Evolutionary conservation across 2,329 filamentous ascomycete species (phyloP).

Genomic region (Ophiostoma novo-ulmi): DNA sequence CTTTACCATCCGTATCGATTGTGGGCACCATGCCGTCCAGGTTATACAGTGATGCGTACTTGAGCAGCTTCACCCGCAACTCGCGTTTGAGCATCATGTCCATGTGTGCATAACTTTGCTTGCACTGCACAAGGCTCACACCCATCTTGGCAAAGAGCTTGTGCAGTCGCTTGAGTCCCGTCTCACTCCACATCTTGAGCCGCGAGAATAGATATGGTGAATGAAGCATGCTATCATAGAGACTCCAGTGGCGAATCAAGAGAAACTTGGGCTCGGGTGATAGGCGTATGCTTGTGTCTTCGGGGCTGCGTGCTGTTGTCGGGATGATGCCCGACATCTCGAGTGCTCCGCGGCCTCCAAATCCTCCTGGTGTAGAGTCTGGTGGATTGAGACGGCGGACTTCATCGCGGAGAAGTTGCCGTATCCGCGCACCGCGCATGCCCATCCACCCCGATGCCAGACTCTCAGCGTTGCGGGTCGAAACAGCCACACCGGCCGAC

Average conservation of each 20-base stretch:
- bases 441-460: conserved; percentile 70
- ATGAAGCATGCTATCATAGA: conserved; percentile 98
- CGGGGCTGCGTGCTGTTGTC: conserved; percentile 79
- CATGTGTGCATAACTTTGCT: conserved; percentile 96
- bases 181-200: conserved; percentile 90
- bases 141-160: conserved; percentile 98
- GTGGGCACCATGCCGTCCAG: conserved; percentile 88
- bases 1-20: conserved; percentile 63
- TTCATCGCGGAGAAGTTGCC: conserved; percentile 84
- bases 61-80: conserved; percentile 70
- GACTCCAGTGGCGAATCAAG: conserved; percentile 89
- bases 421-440: conserved; percentile 74
- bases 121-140: conserved; percentile 86
- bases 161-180: conserved; percentile 79
- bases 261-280: conserved; percentile 92
- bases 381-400: conserved; percentile 88
- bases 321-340: conserved; percentile 79
- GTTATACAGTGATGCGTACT: conserved; percentile 89
- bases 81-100: conserved; percentile 93
- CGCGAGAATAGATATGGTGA: conserved; percentile 89
- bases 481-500: conserved; percentile 68
- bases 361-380: conserved; percentile 39
- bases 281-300: conserved; percentile 84
- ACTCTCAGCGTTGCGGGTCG: conserved; percentile 47
- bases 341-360: conserved; percentile 36